Base-by-base conservation (phyloP, 192 early-diverging fungal species). In the Coemansia sp. region DNA sequence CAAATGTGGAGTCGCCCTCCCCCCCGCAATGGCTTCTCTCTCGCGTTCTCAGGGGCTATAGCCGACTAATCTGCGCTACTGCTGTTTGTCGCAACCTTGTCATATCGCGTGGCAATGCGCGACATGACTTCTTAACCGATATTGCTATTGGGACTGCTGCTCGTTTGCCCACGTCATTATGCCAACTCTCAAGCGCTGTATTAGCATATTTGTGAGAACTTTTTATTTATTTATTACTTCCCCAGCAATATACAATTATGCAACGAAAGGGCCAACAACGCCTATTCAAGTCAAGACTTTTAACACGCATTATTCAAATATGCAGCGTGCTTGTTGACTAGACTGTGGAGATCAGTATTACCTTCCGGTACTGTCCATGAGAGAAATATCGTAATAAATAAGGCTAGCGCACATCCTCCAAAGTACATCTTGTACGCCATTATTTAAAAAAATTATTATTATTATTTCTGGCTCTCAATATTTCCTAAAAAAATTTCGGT, bases 361-460 rank as follows among this genome's bases (percentile, higher is more conserved):
- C 12, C 24, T 12, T 13, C 54, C 29, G 27, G 29, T 31, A 29
- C 29, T 57, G 29, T 4, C 54, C 27, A 13, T 13, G 13, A 31
- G 29, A 57, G 27, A 57, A 57, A 31, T 31, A 12, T 31, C 54
- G 27, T 31, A 29, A 29, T 57, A 57, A 57, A 57, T 31, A 57
- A 13, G 54, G 12, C 29, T 57, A 5, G 52, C 52, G 29, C 54
- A 29, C 54, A 31, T 27, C 54, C 54, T 16, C 24, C 29, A 27
- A 31, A 57, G 54, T 57, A 15, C 29, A 31, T 57, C 54, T 29
- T 57, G 54, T 31, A 57, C 54, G 27, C 54, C 54, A 52, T 52
- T 52, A 22, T 27, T 27, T 24, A 10, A 52, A 24, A 29, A 29
- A 29, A 29, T 29, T 29, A 29, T 52, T 24, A 33, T 3, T 31